Evolutionary conservation across 2,329 filamentous ascomycete species (phyloP).

Genomic region (Neonectria neomacrospora): DNA sequence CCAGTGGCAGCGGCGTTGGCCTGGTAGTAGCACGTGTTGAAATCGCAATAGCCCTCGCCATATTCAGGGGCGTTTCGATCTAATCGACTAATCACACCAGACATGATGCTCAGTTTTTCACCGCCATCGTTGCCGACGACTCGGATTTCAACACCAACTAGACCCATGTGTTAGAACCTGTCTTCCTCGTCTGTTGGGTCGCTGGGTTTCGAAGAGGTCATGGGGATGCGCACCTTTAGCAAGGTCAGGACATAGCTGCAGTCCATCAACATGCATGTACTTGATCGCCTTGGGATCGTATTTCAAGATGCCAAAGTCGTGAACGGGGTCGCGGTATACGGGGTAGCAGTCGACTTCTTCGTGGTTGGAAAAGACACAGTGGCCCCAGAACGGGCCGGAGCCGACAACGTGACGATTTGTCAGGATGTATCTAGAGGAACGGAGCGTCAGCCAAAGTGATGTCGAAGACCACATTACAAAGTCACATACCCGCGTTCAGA

Average conservation of each 20-base stretch:
- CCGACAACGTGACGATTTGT: slow-evolving; percentile 95
- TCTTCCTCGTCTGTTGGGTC: background rate
- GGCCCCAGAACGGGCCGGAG: slow-evolving; percentile 96
- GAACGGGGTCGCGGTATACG: slow-evolving; percentile 96
- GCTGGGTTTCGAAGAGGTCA: background rate
- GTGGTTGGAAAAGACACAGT: slow-evolving; percentile 98
- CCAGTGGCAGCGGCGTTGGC: slow-evolving; percentile 96
- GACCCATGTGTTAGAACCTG: slow-evolving; percentile 31
- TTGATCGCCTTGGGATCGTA: slow-evolving; percentile 97
- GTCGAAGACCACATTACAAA: background rate
- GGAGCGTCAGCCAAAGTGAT: slow-evolving; percentile 11
- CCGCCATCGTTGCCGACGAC: slow-evolving; percentile 99
- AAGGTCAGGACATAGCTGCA: slow-evolving; percentile 84
- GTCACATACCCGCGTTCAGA: slow-evolving; percentile 80
- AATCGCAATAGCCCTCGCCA: slow-evolving; percentile 97
- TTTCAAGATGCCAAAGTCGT: slow-evolving; percentile 96
- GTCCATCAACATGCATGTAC: slow-evolving; percentile 89
- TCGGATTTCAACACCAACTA: slow-evolving; percentile 91
- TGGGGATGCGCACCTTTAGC: slow-evolving; percentile 67
- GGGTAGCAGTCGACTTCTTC: slow-evolving; percentile 96
- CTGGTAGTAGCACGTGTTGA: slow-evolving; percentile 96
- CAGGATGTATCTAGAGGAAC: slow-evolving; percentile 72
- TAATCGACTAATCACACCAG: slow-evolving; percentile 94
- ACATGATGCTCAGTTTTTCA: slow-evolving; percentile 97
- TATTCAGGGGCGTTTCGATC: slow-evolving; percentile 98